Conservation (phyloP, 1,139 yeast species). For the Zygoascus hellenicus region DNA sequence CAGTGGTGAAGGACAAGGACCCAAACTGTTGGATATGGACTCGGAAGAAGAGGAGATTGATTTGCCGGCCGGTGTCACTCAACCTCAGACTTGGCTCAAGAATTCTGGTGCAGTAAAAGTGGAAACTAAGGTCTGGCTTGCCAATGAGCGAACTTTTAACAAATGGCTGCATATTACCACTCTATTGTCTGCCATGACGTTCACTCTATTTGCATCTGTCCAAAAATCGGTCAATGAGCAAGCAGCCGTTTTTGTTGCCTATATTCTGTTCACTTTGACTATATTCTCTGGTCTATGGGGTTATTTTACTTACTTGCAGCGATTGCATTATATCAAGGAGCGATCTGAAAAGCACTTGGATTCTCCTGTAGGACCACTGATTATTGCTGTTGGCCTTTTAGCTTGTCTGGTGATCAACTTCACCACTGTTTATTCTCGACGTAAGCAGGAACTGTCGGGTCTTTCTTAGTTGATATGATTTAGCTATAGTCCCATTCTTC, state of each 20-base stretch:
- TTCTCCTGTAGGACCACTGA: constrained; percentile 80
- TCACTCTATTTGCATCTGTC: constrained; percentile 76
- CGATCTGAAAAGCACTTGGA: constrained; percentile 87
- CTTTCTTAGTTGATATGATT: too few species aligned
- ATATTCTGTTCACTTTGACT: constrained; percentile 72
- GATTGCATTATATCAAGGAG: constrained; percentile 68
- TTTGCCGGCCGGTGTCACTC: constrained; percentile 82
- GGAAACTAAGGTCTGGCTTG: constrained; percentile 97
- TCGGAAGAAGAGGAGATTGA: constrained; percentile 85
- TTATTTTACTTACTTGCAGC: constrained; percentile 62
- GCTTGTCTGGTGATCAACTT: constrained; percentile 68
- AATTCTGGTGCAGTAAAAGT: constrained; percentile 89
- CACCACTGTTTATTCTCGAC: constrained; percentile 12
- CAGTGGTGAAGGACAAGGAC: constrained; percentile 1
- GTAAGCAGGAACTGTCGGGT: not conserved
- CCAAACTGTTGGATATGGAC: constrained; percentile 51
- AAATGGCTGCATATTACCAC: constrained; percentile 95
- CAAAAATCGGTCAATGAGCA: constrained; percentile 45
- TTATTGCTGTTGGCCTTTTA: constrained; percentile 66
- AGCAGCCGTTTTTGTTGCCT: constrained; percentile 54
- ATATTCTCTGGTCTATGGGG: constrained; percentile 88
- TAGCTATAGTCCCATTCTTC: too few species aligned
- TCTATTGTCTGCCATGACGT: constrained; percentile 77
- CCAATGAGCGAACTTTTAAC: constrained; percentile 94
- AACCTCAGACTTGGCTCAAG: constrained; percentile 72